phyloP scores from a whole-genome alignment of 2,329 filamentous ascomycete species.

The Pyrenochaeta sp. region DNA sequence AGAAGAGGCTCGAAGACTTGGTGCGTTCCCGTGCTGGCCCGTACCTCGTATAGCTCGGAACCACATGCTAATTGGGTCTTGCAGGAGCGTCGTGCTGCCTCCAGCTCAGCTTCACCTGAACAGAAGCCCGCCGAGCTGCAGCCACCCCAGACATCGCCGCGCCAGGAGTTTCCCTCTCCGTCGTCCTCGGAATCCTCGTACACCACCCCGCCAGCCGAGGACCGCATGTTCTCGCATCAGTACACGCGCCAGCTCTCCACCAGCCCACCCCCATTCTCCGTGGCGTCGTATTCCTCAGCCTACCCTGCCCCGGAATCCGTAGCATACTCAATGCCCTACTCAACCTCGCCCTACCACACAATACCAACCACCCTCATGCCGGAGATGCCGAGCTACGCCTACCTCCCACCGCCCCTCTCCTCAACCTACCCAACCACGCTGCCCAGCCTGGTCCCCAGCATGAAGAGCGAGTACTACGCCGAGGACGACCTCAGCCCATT shows the following conservation, averaged over 20 bases:
- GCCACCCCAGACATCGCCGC: slow-evolving; percentile 45
- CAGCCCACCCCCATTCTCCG: slow-evolving; percentile 71
- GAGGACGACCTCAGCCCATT: slow-evolving; percentile 70
- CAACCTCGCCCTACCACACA: slow-evolving; percentile 51
- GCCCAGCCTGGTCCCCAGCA: slow-evolving; percentile 66
- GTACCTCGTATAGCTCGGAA: slow-evolving; percentile 16
- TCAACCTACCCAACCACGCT: slow-evolving; percentile 63
- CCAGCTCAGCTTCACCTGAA: slow-evolving; percentile 67
- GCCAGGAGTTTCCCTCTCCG: slow-evolving; percentile 48
- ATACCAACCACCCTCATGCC: slow-evolving; percentile 47
- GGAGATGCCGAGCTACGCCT: slow-evolving; percentile 60
- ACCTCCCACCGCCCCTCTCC: slow-evolving; percentile 62
- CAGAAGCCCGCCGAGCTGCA: slow-evolving; percentile 64
- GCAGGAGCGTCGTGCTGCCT: slow-evolving; percentile 74
- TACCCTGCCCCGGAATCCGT: slow-evolving; percentile 73
- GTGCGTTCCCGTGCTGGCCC: slow-evolving; percentile 24
- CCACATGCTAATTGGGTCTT: slow-evolving; percentile 22
- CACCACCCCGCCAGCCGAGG: slow-evolving; percentile 68
- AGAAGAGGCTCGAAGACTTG: slow-evolving; percentile 86
- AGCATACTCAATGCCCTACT: slow-evolving; percentile 65
- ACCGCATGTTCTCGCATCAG: slow-evolving; percentile 71
- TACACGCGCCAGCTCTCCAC: slow-evolving; percentile 74
- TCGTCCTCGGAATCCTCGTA: slow-evolving; percentile 48
- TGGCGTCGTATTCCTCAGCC: slow-evolving; percentile 66
- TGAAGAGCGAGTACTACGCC: slow-evolving; percentile 72